Evolutionary conservation across 805 yeast genomes (phyloP), one percentile per base, ranked within the genome.

Genomic region (Saccharomycopsis microspora): DNA sequence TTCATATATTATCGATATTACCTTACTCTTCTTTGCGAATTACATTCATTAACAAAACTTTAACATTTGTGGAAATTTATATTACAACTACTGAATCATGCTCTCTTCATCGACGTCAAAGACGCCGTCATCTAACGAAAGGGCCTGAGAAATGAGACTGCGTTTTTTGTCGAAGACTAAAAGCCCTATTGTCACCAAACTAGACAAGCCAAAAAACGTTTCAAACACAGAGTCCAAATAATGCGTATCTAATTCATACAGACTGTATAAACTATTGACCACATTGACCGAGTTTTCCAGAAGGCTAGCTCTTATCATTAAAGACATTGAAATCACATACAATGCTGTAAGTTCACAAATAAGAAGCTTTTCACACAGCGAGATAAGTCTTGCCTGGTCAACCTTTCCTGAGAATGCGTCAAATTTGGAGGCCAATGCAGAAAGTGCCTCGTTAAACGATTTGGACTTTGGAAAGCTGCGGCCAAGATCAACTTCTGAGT

Each of bases 181-280:
- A 5, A 31, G 5, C 11, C 32, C 5, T 27, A 27, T 10, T 9
- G 53, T 49, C 19, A 40, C 27, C 11, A 38, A 9, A 36, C 50
- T 42, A 6, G 34, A 44, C 5, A 49, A 10, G 10, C 41, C 29
- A 38, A 49, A 49, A 44, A 47, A 49, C 28, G 47, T 35, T 34
- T 49, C 53, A 36, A 49, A 49, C 28, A 49, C 30, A 30, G 43
- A 40, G 32, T 49, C 53, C 36, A 49, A 47, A 40, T 49, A 49
- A 30, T 47, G 37, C 30, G 35, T 7, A 39, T 47, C 34, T 5
- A 49, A 39, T 37, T 35, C 39, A 11, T 30, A 42, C n/a, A 49
- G 10, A 19, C 32, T 31, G 30, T 31, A 49, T 9, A 50, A 33
- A 10, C 38, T 35, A 39, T 50, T 44, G 36, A 50, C 41, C 9